Evolutionary conservation across 129 eudicot genomes (phyloP).

Genomic region (Silybum marianum): DNA sequence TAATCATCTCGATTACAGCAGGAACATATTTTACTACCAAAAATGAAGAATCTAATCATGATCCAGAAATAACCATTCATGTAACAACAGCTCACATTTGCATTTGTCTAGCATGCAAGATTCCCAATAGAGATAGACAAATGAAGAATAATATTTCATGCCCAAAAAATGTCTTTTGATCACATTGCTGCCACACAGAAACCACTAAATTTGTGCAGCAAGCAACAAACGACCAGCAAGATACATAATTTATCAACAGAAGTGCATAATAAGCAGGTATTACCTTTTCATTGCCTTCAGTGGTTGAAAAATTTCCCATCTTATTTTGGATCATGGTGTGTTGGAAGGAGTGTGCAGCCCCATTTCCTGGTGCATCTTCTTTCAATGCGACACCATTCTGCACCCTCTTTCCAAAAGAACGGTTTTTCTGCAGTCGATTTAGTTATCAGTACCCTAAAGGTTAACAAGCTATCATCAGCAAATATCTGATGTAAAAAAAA

Average conservation of each 20-base stretch:
- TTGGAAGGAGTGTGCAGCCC: slow-evolving; percentile 44
- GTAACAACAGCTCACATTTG: slow-evolving; percentile 18
- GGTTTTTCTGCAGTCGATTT: slow-evolving; percentile 51
- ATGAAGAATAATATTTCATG: not conserved
- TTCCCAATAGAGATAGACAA: slow-evolving; percentile 1
- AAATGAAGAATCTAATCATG: not conserved
- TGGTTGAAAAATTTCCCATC: slow-evolving; percentile 42
- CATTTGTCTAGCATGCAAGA: not conserved
- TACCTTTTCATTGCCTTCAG: slow-evolving; percentile 72
- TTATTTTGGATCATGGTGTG: slow-evolving; percentile 37
- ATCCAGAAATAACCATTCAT: slow-evolving; percentile 12
- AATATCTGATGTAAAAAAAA: slow-evolving; percentile 17
- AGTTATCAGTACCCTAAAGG: slow-evolving; percentile 49
- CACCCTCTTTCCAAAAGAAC: slow-evolving; percentile 61
- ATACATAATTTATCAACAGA: not conserved
- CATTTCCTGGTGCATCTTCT: slow-evolving; percentile 66
- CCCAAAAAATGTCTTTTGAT: not conserved
- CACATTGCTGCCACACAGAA: not conserved
- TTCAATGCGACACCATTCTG: slow-evolving; percentile 53
- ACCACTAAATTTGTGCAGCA: not conserved
- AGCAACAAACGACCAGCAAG: slow-evolving; percentile 10
- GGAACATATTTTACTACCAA: not conserved
- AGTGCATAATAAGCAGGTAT: slow-evolving; percentile 28
- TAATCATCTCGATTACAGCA: slow-evolving; percentile 8
- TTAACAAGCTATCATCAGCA: slow-evolving; percentile 22